Base-by-base conservation (phyloP, 2,329 filamentous ascomycete genomes). In the Hymenoscyphus repandus region DNA sequence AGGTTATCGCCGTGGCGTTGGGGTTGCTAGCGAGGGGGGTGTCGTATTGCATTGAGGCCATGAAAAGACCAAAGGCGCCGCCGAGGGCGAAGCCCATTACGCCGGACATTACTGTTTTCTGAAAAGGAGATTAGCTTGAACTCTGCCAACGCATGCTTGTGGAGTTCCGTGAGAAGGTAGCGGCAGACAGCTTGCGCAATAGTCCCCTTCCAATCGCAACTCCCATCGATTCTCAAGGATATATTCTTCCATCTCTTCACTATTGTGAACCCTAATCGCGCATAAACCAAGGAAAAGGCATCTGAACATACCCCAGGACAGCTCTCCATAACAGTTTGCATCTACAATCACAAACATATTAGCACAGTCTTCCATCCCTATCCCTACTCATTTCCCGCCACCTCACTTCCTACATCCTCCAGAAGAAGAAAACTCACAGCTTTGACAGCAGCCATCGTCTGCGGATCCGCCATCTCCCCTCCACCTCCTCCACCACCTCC, bases 21-120 rank as follows among this genome's bases (percentile, higher is more conserved):
- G 64, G 62, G 63, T 70, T 70, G 39, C 69, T 61, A 34, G 73
- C 71, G 44, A 90, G 85, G 52, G 92, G 88, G 0, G 91, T 96
- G 68, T 99, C 93, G 79, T 99, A 99, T 71, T 90, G 86, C 93
- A 99, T 99, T 65, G 88, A 93, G 53, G 91, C 90, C 92, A 97
- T 99, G 76, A 99, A 99, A 64, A 97, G 79, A 61, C 93, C 93
- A 62, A 99, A 99, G 39, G 95, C 76, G 64, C 90, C 93, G 56
- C 93, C 93, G 59, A 99, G 85, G 34, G 85, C 93, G 64, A 96
- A 96, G 13, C 93, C 93, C 82, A 95, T 95, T 20, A 86, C 88
- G 51, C 92, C 93, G 0, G 91, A 88, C 72, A 99, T 86, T 61
- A 82, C 85, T 15, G 90, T 88, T 71, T 99, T 99, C 51, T 50